Base-by-base conservation (phyloP, 257 asterid species). In the Fraxinus pennsylvanica region DNA sequence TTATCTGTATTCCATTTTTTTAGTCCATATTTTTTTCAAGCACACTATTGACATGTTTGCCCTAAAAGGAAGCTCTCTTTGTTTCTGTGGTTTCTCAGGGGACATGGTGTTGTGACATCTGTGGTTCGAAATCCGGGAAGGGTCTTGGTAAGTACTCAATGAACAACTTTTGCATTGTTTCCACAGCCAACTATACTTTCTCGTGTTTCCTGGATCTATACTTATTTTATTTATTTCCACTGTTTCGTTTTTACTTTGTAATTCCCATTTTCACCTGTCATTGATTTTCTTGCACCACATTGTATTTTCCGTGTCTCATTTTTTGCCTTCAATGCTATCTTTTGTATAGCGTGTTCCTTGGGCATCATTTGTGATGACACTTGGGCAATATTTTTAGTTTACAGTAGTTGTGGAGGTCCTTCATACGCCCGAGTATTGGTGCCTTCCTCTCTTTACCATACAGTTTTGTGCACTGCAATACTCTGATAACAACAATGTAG, bases 91-190 rank as follows among this genome's bases (percentile, higher is more conserved):
- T 25, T 61, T 78, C 35, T 61, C 88, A 89, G 96, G 94, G 79
- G 72, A 71, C 33, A 7, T 77, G 88, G 91, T 80, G 84, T 73
- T 91, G 96, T 75, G 86, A 88, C 43, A 71, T 89, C 29, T 91
- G 96, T 73, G 86, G 92, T 69, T 74, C 85, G 1, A 83, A 78
- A 81, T 83, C 91, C 5, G 92, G 89, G 71, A 89, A 84, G 82
- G 91, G 91, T 73, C 82, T 88, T 12, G 96, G 96, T 91, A 83
- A 85, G 88, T 78, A 76, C 77, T 39, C 17, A 15, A 73, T 69
- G n/a, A 25, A 54, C 80, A 30, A 61, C 39, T 74, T 67, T 13
- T 78, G 6, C 65, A 39, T 21, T 39, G 65, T 32, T 12, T 59
- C 57, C 72, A 74, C 43, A 61, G 17, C 41, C 47, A 45, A 71